phyloP scores from a whole-genome alignment of 768 basidiomycete species.

The Tulasnella sp. region DNA sequence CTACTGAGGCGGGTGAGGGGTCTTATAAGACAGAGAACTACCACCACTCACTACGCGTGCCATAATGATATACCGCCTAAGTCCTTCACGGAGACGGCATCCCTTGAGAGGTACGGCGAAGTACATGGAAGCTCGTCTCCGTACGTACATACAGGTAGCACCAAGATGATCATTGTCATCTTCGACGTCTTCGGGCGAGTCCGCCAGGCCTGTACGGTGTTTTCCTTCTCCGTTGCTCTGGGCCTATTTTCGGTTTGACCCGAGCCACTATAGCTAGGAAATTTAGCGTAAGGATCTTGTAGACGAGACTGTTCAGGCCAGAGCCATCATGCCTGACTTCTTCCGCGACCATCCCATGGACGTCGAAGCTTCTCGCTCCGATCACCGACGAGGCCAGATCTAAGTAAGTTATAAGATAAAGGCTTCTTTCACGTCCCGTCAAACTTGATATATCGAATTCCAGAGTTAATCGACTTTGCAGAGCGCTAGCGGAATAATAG shows the following conservation, averaged over 20 bases:
- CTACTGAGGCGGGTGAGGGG: background rate
- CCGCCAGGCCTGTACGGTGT: background rate
- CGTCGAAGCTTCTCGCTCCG: slow-evolving; percentile 50
- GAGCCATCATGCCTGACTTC: slow-evolving; percentile 65
- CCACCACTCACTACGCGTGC: background rate
- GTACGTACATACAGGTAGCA: too few species aligned
- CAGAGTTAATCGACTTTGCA: slow-evolving; percentile 46
- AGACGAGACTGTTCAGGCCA: slow-evolving; percentile 50
- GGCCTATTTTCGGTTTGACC: background rate
- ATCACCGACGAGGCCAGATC: slow-evolving; percentile 52
- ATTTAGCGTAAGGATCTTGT: slow-evolving; percentile 64
- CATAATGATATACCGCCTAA: background rate
- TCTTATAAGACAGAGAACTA: background rate
- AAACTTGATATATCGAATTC: slow-evolving; percentile 42
- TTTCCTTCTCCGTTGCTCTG: background rate
- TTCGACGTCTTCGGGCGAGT: slow-evolving; percentile 62
- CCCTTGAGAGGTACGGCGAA: too few species aligned
- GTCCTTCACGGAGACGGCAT: background rate
- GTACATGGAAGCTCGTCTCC: too few species aligned
- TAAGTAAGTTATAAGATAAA: too few species aligned
- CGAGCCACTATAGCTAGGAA: slow-evolving; percentile 57
- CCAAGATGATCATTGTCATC: slow-evolving; percentile 52
- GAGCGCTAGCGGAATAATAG: slow-evolving; percentile 45
- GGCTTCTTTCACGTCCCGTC: slow-evolving; percentile 54
- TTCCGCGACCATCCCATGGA: slow-evolving; percentile 55